phyloP scores from a whole-genome alignment of 129 eudicot species.

The Smallanthus sonchifolius region DNA sequence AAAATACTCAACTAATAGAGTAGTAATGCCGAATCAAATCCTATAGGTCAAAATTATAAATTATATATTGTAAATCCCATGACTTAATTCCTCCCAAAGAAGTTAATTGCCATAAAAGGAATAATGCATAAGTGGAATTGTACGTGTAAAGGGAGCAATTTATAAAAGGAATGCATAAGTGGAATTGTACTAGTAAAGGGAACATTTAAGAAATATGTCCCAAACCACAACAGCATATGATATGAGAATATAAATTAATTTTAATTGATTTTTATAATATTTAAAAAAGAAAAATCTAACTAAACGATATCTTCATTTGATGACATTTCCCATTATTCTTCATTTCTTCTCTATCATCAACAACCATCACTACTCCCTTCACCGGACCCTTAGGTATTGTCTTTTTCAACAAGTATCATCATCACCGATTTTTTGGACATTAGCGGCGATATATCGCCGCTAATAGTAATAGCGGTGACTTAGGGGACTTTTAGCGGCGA shows the following conservation, averaged over 20 bases:
- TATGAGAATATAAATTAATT: neutral
- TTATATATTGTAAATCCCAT: conserved; percentile 7
- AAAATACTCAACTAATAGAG: neutral
- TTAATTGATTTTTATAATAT: neutral
- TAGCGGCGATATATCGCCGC: too few species aligned
- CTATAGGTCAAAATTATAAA: neutral
- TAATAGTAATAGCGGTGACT: too few species aligned
- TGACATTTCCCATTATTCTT: too few species aligned
- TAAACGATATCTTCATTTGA: too few species aligned
- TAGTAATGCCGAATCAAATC: conserved; percentile 4
- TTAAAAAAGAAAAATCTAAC: too few species aligned
- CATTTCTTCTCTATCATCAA: too few species aligned
- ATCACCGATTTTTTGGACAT: too few species aligned
- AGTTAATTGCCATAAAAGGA: conserved; percentile 17
- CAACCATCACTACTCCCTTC: too few species aligned
- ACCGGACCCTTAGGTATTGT: too few species aligned
- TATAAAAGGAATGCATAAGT: neutral
- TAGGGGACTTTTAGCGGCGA: too few species aligned
- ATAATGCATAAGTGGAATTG: neutral
- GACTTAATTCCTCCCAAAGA: conserved; percentile 6
- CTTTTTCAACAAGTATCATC: too few species aligned
- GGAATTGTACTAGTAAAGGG: conserved; percentile 4
- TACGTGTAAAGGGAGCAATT: neutral
- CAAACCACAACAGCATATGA: conserved; percentile 3
- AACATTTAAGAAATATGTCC: conserved; percentile 12